Evolutionary conservation across 1,284 basidiomycete species (phyloP), one percentile per base, ranked within the genome.

Genomic region (Lignosus rhinocerotis): DNA sequence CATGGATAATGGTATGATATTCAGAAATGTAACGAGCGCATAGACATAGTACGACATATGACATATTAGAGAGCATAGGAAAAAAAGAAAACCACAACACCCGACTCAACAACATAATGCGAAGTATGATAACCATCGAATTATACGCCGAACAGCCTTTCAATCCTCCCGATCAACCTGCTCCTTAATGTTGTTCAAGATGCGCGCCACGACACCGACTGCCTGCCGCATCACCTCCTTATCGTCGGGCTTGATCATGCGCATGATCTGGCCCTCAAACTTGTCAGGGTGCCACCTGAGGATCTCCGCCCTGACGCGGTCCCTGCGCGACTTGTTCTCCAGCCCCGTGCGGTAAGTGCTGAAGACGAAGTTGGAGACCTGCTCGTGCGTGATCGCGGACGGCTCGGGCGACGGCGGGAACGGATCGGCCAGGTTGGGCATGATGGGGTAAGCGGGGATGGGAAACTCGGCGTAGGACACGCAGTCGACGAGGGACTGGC

Each of bases 241-340:
- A 14, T 67, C 55, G 10, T 48, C 45, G n/a, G 42, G 31, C 5
- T 14, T 17, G 16, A 67, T 38, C 49, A 55, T 64, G 12, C 48
- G 43, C 14, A 59, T 10, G 36, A 57, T 45, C 10, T 30, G 34
- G 4, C 64, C 47, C 52, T 75, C 65, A 62, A 83, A 79, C 65
- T 80, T 82, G 63, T 85, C 84, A 1, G 83, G 80, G 62, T 85
- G 83, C 75, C 80, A 85, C 16, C 73, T 73, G 43, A 82, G 63
- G 36, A 85, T 68, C 63, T 85, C 82, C 10, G 61, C 61, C 62
- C 73, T 78, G 63, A 83, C 59, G 16, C 69, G 67, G 41, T 78
- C 76, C 61, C 70, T 75, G 7, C 49, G 61, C 1, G 66, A 68
- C 66, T 76, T 80, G 2, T 66, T 67, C 51, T 67, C 62, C 49